Evolutionary conservation across 2,329 filamentous ascomycete species (phyloP), one percentile per base, ranked within the genome.

Genomic region (Botrytis squamosa): DNA sequence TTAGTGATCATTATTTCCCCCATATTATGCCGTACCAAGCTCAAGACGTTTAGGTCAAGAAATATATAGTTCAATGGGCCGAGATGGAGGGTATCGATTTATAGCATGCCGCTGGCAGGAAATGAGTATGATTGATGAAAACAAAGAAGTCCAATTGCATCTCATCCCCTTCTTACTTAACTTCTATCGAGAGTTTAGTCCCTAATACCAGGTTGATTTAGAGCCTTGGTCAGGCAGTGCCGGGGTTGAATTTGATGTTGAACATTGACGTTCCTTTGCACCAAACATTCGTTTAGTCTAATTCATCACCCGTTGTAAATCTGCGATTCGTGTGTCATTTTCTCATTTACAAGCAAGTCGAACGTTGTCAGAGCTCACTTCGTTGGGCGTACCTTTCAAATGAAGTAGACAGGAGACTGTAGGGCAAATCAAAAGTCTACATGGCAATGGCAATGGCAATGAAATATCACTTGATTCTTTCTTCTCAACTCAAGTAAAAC

Each of bases 1-100:
- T 95, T 82, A 76, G 86, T 84, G 29, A 29, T 20, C 7, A n/a
- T 52, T 14, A 29, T 55, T 1, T 25, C n/a, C n/a, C 63, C 63
- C 22, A 25, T 42, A 36, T 64, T 60, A 75, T n/a, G 7, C 1
- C 20, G 22, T 9, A 25, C 25, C 4, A 76, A 52, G 77, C 57
- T 66, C 49, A 75, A 25, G 69, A 40, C 49, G 69, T 64, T 33
- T 63, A 74, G 62, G 76, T 77, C 33, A 75, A 73, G 55, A 76
- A 77, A 40, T 77, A 75, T 60, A 76, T 76, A 36, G 57, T 70
- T 20, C 71, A 73, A 46, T 70, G 64, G 65, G 71, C 71, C 12
- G 71, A 73, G 29, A 70, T 70, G 71, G 71, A 73, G 46, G 71
- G 71, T 46, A 57, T 73, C 42, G 71, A 73, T 22, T 55, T 73